Conservation (phyloP, 2,329 filamentous ascomycete genomes). For the Fusarium incarnatum region DNA sequence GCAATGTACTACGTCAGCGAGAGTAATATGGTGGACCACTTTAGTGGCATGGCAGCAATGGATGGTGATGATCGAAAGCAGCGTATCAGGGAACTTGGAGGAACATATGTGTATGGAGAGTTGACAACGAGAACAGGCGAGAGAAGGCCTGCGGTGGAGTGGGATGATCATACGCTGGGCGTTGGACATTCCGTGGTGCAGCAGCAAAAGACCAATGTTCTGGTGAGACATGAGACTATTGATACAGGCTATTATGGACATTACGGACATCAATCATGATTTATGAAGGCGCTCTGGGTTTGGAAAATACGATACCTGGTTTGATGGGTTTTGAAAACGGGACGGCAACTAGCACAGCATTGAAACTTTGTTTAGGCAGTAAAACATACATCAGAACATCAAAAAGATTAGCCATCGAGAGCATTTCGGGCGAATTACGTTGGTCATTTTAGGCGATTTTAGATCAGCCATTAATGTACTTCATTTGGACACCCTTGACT, state of each 20-base stretch:
- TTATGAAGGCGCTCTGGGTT: constrained; percentile 1
- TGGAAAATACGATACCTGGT: not conserved
- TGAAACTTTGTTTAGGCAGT: not conserved
- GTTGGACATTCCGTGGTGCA: constrained; percentile 2
- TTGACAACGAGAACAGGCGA: constrained; percentile 35
- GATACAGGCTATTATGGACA: constrained; percentile 42
- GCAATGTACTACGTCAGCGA: constrained; percentile 57
- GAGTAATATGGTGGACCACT: constrained; percentile 43
- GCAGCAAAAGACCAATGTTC: constrained; percentile 6
- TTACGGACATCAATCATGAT: constrained; percentile 28
- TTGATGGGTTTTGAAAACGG: not conserved
- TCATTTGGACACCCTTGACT: not conserved
- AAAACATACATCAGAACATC: not conserved
- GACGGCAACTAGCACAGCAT: not conserved
- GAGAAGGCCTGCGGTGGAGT: constrained; percentile 43
- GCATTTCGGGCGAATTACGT: not conserved
- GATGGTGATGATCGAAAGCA: constrained; percentile 34
- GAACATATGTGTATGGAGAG: constrained; percentile 42
- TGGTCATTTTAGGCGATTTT: not conserved
- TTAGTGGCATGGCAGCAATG: constrained; percentile 40
- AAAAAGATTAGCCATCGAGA: not conserved
- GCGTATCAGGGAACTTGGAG: constrained; percentile 41
- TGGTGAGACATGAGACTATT: constrained; percentile 28
- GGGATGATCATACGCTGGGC: constrained; percentile 41
- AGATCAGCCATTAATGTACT: not conserved